Evolutionary conservation across 495 filamentous ascomycete genomes (phyloP), one percentile per base, ranked within the genome.

Genomic region (Annulohypoxylon stygium): DNA sequence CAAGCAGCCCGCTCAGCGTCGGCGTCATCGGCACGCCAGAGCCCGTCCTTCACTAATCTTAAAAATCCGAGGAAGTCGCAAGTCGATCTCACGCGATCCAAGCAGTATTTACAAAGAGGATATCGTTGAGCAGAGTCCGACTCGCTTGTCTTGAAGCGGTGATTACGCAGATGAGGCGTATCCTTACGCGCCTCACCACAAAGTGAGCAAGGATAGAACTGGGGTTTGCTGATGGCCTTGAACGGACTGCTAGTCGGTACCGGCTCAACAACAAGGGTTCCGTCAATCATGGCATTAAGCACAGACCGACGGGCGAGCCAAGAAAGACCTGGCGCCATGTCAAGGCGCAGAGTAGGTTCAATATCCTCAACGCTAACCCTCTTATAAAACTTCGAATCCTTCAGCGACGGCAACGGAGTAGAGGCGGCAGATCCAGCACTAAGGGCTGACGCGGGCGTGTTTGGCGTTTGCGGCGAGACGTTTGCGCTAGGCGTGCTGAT

Each of bases 361-460:
- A 99, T 92, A 80, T 98, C 96, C 79, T 99, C 96, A 60, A 88
- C 84, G 11, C 97, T 80, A 5, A 87, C 88, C 20, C 96, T 89
- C 80, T 99, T 99, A 81, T 94, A 99, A 79, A 97, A 98, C 69
- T 91, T 92, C 3, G 92, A 93, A 62, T 98, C 96, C 75, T 97
- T 97, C 50, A 99, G 81, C 2, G 78, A 74, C 11, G 81, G 83
- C 16, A 84, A 71, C 9, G 74, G 60, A 1, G 74, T 66, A 5
- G 75, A 71, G 10, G 76, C 57, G 4, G 73, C 73, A 3, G 86
- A 86, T 20, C 73, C 75, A 8, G 74, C 75, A 71, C 86, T 86
- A 59, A 81, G 70, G 26, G 78, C 72, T 4, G 86, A 87, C 48
- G 82, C 82, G 4, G 86, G 85, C 1, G 87, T 88, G 36, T 81